Conservation (phyloP, 139 green algal species). For the Chlamydomonas schloesseri region DNA sequence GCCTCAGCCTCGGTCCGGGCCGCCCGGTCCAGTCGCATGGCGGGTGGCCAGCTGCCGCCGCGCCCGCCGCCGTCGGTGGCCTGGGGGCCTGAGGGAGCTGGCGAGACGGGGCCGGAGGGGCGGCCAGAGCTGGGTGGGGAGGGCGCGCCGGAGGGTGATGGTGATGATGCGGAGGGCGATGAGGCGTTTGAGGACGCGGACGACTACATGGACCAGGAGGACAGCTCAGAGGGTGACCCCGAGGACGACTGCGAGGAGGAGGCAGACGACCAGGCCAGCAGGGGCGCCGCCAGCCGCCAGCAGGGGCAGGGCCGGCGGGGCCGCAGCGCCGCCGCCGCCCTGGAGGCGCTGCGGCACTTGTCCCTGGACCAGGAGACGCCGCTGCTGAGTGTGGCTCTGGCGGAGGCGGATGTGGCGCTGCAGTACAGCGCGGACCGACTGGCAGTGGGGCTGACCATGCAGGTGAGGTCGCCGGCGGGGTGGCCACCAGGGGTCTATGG, state of each 20-base stretch:
- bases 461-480: too few species aligned
- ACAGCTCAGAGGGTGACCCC: neutral
- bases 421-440: conserved; percentile 54
- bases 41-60: neutral
- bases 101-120: neutral
- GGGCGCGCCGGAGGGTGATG: neutral
- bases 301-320: neutral
- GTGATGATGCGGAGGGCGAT: neutral
- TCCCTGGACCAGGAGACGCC: conserved; percentile 74
- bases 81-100: too few species aligned
- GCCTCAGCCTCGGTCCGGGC: too few species aligned
- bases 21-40: too few species aligned
- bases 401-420: conserved; percentile 38
- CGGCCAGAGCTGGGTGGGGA: neutral
- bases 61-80: neutral
- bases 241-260: too few species aligned
- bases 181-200: neutral
- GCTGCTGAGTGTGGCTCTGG: conserved; percentile 65
- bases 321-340: neutral
- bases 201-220: neutral
- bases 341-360: conserved; percentile 27
- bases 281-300: neutral
- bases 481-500: too few species aligned
- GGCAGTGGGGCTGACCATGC: conserved; percentile 48
- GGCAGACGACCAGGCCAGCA: neutral